Base-by-base conservation (phyloP, 2,329 filamentous ascomycete species). In the Colletotrichum sp. region DNA sequence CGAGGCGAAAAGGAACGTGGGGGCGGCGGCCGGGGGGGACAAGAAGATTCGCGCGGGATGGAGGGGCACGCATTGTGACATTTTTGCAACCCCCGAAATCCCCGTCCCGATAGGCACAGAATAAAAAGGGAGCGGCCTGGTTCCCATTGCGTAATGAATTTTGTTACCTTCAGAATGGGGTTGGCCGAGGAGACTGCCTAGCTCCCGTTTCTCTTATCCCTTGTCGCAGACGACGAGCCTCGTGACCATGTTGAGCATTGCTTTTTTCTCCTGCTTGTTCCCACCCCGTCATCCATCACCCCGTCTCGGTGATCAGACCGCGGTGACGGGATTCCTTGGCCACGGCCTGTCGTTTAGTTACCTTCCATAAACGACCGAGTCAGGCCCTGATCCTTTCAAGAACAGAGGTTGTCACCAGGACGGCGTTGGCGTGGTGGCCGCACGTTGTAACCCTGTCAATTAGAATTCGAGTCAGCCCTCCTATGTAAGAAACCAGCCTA, bases 201-300 rank as follows among this genome's bases (percentile, higher is more conserved):
- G 18, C 4, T 48, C n/a, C 43, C 43, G 43, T 48, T 48, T 48
- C 43, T 48, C 18, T 21, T 48, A 18, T 75, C 59, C 70, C 64
- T 73, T 73, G 73, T 73, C 73, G 30, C 57, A 73, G 28, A 59
- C n/a, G 21, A 39, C 18, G n/a, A 32, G 21, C 70, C 73, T 68
- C 73, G 59, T 75, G 73, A 73, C 65, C 63, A 32, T 18, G 21
- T 34, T 60, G 55, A 48, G 32, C 34, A 36, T 75, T 75, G 57
- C 68, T 59, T 72, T 75, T 72, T 66, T 26, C 39, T 13, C 24
- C 26, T 32, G 16, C 32, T 8, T n/a, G 32, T 28, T 32, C 26
- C 34, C 43, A 18, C 52, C 21, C 43, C 36, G 28, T 36, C 43
- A 68, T 59, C 24, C 57, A 26, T 2, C 57, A 30, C 14, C 55